Conservation (phyloP, 495 filamentous ascomycete genomes). For the Aspergillus taichungensis region DNA sequence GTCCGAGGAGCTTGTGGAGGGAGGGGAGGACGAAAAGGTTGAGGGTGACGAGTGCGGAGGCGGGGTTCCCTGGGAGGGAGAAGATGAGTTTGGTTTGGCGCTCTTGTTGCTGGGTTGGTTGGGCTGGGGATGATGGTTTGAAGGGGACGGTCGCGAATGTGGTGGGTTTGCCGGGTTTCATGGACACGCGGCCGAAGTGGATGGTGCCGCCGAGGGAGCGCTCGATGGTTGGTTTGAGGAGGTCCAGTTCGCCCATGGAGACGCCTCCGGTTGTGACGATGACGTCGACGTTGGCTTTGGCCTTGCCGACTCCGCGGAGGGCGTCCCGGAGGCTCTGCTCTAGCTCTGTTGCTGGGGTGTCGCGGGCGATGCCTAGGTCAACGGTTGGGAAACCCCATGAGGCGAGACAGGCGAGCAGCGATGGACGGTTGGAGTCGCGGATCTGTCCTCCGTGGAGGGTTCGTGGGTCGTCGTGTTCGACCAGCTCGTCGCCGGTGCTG, state of each 20-base stretch:
- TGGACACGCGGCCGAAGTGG: slow-evolving; percentile 90
- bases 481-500: slow-evolving; percentile 93
- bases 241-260: slow-evolving; percentile 95
- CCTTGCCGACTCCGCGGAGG: slow-evolving; percentile 43
- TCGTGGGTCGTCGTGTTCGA: slow-evolving; percentile 59
- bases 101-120: slow-evolving; percentile 34
- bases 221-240: slow-evolving; percentile 96
- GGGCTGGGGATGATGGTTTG: slow-evolving; percentile 26
- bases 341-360: slow-evolving; percentile 62
- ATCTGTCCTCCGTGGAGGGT: slow-evolving; percentile 71
- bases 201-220: slow-evolving; percentile 83
- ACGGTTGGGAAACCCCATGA: slow-evolving; percentile 72
- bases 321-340: slow-evolving; percentile 68
- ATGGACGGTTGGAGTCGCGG: slow-evolving; percentile 84
- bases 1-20: slow-evolving; percentile 57
- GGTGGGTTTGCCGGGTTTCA: slow-evolving; percentile 97
- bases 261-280: slow-evolving; percentile 92
- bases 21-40: slow-evolving; percentile 90
- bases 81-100: slow-evolving; percentile 67
- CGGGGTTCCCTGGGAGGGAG: slow-evolving; percentile 89
- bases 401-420: slow-evolving; percentile 64
- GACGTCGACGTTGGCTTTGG: slow-evolving; percentile 51
- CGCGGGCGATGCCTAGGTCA: slow-evolving; percentile 80
- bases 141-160: slow-evolving; percentile 86
- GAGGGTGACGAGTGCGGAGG: slow-evolving; percentile 83